Percentiles rank a stretch among this genome's conserved stretches.
phyloP scores from a whole-genome alignment of 2,329 filamentous ascomycete species.

The Phialemoniopsis sp. region DNA sequence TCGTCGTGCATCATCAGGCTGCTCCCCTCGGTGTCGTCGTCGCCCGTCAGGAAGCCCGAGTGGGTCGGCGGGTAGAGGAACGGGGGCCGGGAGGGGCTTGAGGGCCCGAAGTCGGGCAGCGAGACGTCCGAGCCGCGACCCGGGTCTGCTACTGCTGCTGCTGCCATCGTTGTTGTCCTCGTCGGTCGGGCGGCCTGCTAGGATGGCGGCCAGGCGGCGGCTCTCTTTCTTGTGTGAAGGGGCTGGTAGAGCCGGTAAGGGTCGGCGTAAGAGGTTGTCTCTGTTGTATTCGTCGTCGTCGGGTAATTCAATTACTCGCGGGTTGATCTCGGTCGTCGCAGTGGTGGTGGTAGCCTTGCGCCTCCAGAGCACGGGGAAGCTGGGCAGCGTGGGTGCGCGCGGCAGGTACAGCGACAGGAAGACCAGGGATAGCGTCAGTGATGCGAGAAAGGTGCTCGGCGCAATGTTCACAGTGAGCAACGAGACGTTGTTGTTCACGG shows the following conservation, averaged over 20 bases:
- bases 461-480: slow-evolving; percentile 56
- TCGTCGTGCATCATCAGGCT: slow-evolving; percentile 27
- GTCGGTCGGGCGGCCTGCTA: neutral
- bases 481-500: slow-evolving; percentile 58
- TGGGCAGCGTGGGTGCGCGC: slow-evolving; percentile 6
- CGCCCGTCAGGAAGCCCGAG: slow-evolving; percentile 36
- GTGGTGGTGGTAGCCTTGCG: neutral
- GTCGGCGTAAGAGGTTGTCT: neutral
- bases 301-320: slow-evolving; percentile 9
- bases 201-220: too few species aligned
- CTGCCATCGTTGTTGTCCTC: neutral
- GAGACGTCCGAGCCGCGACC: slow-evolving; percentile 43
- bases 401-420: slow-evolving; percentile 47
- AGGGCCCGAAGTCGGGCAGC: slow-evolving; percentile 50
- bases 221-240: slow-evolving; percentile 2
- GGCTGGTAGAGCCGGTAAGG: slow-evolving; percentile 5
- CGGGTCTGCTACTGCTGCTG: slow-evolving; percentile 7
- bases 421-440: slow-evolving; percentile 42
- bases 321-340: slow-evolving; percentile 1
- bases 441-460: slow-evolving; percentile 52
- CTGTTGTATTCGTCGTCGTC: slow-evolving; percentile 9
- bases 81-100: slow-evolving; percentile 27
- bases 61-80: slow-evolving; percentile 36
- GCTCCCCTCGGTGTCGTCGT: slow-evolving; percentile 33
- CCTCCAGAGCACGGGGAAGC: too few species aligned